Evolutionary conservation across 2,329 filamentous ascomycete genomes (phyloP).

Genomic region (Fusarium aywerte): DNA sequence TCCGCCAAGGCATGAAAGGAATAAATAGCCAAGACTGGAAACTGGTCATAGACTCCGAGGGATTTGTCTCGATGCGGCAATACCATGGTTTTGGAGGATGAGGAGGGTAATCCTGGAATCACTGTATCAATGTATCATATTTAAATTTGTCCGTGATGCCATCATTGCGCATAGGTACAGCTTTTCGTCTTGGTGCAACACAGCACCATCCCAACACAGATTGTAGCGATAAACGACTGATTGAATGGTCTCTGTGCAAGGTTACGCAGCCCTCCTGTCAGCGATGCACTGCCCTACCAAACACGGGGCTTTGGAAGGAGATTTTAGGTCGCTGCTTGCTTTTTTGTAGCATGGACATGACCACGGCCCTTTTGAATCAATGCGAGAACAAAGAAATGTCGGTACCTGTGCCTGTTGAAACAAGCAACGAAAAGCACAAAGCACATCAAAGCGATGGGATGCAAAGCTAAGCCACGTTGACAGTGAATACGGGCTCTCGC

Average conservation of each 20-base stretch:
- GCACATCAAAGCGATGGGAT: not conserved
- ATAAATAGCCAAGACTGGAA: not conserved
- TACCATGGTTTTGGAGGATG: constrained; percentile 7
- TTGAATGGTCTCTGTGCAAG: constrained; percentile 10
- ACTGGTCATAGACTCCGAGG: not conserved
- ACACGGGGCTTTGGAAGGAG: constrained; percentile 13
- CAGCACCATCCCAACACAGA: not conserved
- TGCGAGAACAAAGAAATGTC: constrained; percentile 14
- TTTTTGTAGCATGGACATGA: not conserved
- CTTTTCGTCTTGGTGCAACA: constrained; percentile 18
- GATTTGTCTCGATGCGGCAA: constrained; percentile 4
- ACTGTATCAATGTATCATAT: not conserved
- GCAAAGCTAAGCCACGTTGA: constrained; percentile 32
- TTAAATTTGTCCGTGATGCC: constrained; percentile 14
- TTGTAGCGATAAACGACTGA: not conserved
- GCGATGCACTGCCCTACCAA: constrained; percentile 22
- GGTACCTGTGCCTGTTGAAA: constrained; percentile 26
- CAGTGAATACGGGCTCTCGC: constrained; percentile 38
- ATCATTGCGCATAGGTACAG: constrained; percentile 31
- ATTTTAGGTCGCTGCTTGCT: not conserved
- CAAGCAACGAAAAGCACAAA: constrained; percentile 1
- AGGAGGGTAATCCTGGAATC: not conserved
- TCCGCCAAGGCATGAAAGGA: not conserved
- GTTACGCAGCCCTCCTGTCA: constrained; percentile 29
- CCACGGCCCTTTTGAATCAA: constrained; percentile 17